Conservation (phyloP, 2,329 filamentous ascomycete species). For the Calonectria pseudoreteaudii region DNA sequence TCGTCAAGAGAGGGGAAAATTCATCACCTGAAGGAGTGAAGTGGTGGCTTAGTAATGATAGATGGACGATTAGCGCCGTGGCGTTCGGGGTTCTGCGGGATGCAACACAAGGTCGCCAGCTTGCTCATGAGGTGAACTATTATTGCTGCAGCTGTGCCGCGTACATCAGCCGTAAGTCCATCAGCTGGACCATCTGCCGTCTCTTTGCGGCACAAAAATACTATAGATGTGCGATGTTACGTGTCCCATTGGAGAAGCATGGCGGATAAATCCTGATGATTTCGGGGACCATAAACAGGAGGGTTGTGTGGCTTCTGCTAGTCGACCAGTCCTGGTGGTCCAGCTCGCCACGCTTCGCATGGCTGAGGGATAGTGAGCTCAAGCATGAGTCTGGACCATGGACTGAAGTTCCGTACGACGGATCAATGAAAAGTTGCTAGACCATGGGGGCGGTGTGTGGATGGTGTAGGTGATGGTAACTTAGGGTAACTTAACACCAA, state of each 20-base stretch:
- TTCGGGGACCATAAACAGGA: neutral
- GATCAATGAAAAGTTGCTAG: neutral
- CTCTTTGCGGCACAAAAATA: neutral
- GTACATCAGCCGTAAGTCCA: neutral
- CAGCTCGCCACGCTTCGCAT: neutral
- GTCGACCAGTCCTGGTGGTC: neutral
- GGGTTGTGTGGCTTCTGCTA: neutral
- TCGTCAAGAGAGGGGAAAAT: neutral
- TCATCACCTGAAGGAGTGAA: neutral
- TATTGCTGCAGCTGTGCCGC: neutral
- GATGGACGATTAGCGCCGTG: neutral
- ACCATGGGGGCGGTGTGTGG: neutral
- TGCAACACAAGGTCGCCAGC: neutral
- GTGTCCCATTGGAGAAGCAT: neutral
- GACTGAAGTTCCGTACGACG: neutral
- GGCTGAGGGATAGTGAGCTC: neutral
- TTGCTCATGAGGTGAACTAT: neutral
- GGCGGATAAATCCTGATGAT: neutral
- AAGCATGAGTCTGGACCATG: neutral
- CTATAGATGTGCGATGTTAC: neutral
- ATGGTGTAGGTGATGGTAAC: neutral
- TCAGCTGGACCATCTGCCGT: neutral
- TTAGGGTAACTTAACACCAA: neutral
- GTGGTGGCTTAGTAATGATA: neutral
- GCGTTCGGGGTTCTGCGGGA: neutral